Evolutionary conservation across 208 protist species (phyloP).

Genomic region (Acanthamoeba lenticulata): DNA sequence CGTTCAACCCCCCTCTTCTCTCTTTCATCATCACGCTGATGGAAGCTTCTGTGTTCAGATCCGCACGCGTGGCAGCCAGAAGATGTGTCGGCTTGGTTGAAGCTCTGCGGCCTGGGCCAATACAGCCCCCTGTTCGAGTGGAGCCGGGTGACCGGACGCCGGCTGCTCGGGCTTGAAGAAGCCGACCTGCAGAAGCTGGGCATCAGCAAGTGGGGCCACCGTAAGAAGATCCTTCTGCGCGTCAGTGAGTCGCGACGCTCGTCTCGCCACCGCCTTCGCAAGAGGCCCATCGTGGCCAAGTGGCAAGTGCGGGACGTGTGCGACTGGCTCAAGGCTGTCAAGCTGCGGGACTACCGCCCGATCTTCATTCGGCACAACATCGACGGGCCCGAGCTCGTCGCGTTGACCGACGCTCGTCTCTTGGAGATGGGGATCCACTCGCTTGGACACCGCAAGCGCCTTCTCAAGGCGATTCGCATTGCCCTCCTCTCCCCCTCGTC

Average conservation of each 20-base stretch:
- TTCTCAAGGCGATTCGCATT: not conserved
- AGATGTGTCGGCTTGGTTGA: not conserved
- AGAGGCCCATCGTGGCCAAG: not conserved
- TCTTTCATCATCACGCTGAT: not conserved
- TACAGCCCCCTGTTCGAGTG: not conserved
- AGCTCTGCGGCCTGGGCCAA: not conserved
- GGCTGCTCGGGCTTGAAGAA: not conserved
- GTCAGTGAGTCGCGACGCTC: not conserved
- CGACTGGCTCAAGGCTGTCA: not conserved
- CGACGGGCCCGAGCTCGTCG: not conserved
- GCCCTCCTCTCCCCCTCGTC: no score
- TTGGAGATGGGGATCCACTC: not conserved
- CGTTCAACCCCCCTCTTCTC: not conserved
- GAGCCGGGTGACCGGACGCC: not conserved
- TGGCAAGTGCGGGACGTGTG: not conserved
- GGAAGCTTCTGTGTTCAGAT: not conserved
- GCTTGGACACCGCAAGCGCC: not conserved
- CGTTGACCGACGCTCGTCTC: not conserved
- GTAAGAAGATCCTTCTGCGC: not conserved
- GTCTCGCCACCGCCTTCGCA: not conserved
- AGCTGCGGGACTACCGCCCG: not conserved
- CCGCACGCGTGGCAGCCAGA: not conserved
- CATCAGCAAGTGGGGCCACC: not conserved
- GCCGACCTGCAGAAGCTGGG: not conserved
- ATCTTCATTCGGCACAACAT: not conserved